These are phyloP conservation scores for Xylariaceae sp. DNA, from an alignment of 2,329 filamentous ascomycete genomes.

Conservation along the genomic window DNA sequence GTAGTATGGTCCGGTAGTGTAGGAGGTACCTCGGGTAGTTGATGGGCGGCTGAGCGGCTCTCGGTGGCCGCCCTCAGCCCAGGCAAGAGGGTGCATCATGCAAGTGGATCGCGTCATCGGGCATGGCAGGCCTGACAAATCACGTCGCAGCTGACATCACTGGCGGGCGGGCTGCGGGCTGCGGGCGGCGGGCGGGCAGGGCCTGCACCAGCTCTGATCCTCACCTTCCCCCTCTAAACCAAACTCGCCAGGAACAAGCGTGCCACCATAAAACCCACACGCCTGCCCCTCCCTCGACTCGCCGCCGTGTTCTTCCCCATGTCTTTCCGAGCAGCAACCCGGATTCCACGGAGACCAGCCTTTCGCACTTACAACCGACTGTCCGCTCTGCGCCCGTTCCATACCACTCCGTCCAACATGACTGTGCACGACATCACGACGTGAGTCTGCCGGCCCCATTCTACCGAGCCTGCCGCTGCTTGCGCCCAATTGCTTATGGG, in stretches of 20 bases:
- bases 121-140: constrained; percentile 21
- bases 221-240: too few species aligned
- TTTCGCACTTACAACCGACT: constrained; percentile 17
- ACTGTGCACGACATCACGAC: constrained; percentile 39
- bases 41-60: constrained; percentile 12
- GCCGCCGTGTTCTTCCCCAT: constrained; percentile 11
- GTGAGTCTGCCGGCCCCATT: constrained; percentile 29
- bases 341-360: constrained; percentile 22
- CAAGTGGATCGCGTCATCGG: constrained; percentile 22
- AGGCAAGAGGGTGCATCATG: constrained; percentile 15
- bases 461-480: background rate
- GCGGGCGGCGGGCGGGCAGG: too few species aligned
- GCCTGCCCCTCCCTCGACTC: constrained; percentile 13
- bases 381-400: constrained; percentile 34
- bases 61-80: constrained; percentile 16
- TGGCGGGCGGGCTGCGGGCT: too few species aligned
- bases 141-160: constrained; percentile 20
- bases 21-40: too few species aligned
- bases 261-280: constrained; percentile 1
- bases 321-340: constrained; percentile 24
- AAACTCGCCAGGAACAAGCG: too few species aligned
- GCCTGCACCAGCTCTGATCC: background rate
- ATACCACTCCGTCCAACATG: constrained; percentile 41
- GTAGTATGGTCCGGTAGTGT: too few species aligned
- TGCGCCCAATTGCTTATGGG: too few species aligned